These are phyloP conservation scores for Sanchytrium tribonematis DNA, from an alignment of 371 early-diverging fungal genomes.

Conservation along the genomic window DNA sequence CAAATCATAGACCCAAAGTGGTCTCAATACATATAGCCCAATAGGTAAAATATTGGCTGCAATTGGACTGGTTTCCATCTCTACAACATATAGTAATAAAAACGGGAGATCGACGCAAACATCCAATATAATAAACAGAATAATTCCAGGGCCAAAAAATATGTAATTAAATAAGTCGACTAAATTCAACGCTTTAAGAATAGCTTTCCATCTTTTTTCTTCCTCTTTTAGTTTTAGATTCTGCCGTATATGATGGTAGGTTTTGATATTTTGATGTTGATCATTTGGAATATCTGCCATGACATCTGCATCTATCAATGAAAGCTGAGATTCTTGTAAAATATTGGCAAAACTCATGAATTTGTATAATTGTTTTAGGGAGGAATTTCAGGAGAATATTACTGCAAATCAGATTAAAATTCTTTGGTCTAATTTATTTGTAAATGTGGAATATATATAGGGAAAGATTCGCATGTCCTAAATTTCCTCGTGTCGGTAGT, in stretches of 20 bases:
- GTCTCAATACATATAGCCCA: not conserved
- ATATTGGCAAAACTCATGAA: too few relatives aligned
- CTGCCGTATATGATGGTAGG: not conserved
- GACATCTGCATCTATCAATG: not conserved
- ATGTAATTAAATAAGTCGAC: not conserved
- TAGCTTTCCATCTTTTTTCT: not conserved
- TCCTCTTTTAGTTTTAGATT: not conserved
- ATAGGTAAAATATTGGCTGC: not conserved
- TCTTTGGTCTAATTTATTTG: not conserved
- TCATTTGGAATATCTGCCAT: not conserved
- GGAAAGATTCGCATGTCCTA: not conserved
- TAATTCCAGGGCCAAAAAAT: not conserved
- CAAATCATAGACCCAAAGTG: not conserved
- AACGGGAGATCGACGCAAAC: not conserved
- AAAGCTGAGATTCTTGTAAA: not conserved
- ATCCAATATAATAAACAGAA: not conserved
- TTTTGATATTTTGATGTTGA: not conserved
- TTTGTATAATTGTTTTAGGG: too few relatives aligned
- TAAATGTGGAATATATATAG: not conserved
- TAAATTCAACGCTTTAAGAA: not conserved
- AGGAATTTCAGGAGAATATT: too few relatives aligned
- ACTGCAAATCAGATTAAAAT: not conserved
- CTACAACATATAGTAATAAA: not conserved
- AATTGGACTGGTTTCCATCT: not conserved
- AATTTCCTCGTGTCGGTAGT: not conserved